Base-by-base conservation (phyloP, 2,329 filamentous ascomycete genomes). In the Penicillium sp. region DNA sequence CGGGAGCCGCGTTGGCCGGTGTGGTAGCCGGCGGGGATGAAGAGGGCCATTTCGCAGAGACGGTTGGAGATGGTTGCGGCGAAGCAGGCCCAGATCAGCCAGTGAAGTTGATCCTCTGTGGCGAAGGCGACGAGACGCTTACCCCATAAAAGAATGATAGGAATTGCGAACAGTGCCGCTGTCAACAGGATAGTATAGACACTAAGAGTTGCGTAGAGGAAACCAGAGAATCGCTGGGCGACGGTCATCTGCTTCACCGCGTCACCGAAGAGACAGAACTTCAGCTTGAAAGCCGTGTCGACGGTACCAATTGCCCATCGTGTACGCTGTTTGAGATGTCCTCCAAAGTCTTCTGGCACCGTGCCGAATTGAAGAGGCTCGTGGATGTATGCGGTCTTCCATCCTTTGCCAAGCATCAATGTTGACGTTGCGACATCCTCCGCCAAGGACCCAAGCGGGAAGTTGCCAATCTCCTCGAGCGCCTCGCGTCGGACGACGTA, bases 401-500 rank as follows among this genome's bases (percentile, higher is more conserved):
- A 86, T 36, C 82, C 82, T 50, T 71, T 74, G 2, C 79, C 80
- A 1, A 83, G 75, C 62, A 85, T 76, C 27, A 80, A 67, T 1
- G 77, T 80, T 5, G 80, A 83, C 2, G 78, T 82, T 41, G 75
- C 77, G 2, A 81, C 76, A 59, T 86, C 82, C 62, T 86, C 82
- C 4, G 80, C 77, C 7, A 84, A 67, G 4, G 79, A 82, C 12
- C 77, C 80, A 1, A 79, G 73, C 0, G 81, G 82, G 54, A 82
- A 84, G 56, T 81, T 80, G 57, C 80, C 82, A 52, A 85, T 83
- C 16, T 78, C 73, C 14, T 81, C 77, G 3, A 86, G 70, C 5
- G 82, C 82, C 45, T 75, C 67, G n/a, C 81, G 79, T 3, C 81
- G 79, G 25, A 78, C 75, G 4, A 81, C 69, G 55, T 82, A 85